phyloP scores from a whole-genome alignment of 306 rosid species.

The Gastrolobium villosum region DNA sequence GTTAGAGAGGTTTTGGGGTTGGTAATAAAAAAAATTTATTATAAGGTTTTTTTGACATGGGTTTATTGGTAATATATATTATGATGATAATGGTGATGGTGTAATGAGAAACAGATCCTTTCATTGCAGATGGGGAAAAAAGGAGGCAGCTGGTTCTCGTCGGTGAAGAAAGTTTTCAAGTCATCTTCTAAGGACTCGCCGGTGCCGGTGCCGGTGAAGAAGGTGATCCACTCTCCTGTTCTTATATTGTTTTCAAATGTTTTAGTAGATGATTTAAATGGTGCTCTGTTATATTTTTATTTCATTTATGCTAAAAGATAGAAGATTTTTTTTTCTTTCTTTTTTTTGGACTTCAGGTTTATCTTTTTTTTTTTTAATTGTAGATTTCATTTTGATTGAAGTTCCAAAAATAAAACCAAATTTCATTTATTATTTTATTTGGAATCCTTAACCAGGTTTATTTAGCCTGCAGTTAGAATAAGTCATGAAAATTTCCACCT shows the following conservation, averaged over 20 bases:
- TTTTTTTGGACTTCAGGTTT: too few species aligned
- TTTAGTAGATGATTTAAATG: too few species aligned
- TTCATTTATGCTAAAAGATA: too few species aligned
- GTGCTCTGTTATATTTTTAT: too few species aligned
- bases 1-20: not conserved
- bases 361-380: not conserved
- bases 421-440: not conserved
- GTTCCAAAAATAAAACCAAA: not conserved
- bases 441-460: too few species aligned
- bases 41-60: slow-evolving; percentile 31
- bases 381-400: slow-evolving; percentile 10
- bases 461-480: too few species aligned
- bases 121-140: slow-evolving; percentile 80
- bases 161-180: slow-evolving; percentile 90
- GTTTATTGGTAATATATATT: slow-evolving; percentile 37
- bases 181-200: slow-evolving; percentile 73
- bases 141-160: slow-evolving; percentile 85
- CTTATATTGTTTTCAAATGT: not conserved
- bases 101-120: slow-evolving; percentile 23
- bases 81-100: not conserved
- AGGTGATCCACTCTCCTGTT: slow-evolving; percentile 54
- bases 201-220: slow-evolving; percentile 59
- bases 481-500: too few species aligned
- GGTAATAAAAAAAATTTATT: slow-evolving; percentile 8
- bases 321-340: too few species aligned